A percentile compares a stretch with the other conserved stretches of the same genome.
phyloP scores from a whole-genome alignment of 192 early-diverging fungal species.

The Phlyctochytrium arcticum region DNA sequence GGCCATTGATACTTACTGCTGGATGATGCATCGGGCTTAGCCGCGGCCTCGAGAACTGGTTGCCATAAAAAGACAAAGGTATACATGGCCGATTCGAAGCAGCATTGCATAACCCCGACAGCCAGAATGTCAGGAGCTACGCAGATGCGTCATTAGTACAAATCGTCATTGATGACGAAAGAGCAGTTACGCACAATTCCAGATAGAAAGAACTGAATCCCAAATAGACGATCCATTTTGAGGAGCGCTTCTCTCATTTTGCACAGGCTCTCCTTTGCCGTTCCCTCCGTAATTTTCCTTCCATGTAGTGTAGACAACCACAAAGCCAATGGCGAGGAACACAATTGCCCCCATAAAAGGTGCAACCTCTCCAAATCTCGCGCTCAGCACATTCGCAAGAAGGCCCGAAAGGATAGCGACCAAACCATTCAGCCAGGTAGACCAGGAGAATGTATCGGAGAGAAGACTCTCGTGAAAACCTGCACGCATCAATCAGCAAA shows the following conservation, averaged over 20 bases:
- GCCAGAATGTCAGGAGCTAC: conserved; percentile 31
- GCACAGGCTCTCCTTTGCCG: conserved; percentile 33
- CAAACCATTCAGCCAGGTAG: conserved; percentile 66
- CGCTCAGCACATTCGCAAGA: conserved; percentile 58
- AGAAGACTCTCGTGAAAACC: conserved; percentile 52
- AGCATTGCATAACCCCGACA: conserved; percentile 44
- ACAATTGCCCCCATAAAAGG: conserved; percentile 61
- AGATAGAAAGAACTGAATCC: conserved; percentile 6
- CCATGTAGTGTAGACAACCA: conserved; percentile 56
- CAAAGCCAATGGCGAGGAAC: conserved; percentile 43
- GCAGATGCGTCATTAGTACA: not conserved
- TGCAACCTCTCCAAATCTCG: conserved; percentile 47
- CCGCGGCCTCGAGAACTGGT: conserved; percentile 30
- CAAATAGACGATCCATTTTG: not conserved
- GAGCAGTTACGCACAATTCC: conserved; percentile 1
- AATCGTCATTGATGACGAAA: not conserved
- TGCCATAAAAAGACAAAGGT: conserved; percentile 50
- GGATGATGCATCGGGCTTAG: not conserved
- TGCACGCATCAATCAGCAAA: no score
- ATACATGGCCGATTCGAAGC: conserved; percentile 50
- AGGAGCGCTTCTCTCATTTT: not conserved
- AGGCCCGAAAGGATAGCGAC: conserved; percentile 61
- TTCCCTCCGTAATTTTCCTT: conserved; percentile 75
- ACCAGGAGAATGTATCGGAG: conserved; percentile 57
- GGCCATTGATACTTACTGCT: no score